Percentiles rank a stretch among this genome's conserved stretches.
Evolutionary conservation across 768 basidiomycete species (phyloP).

Genomic region (Pleurotus tuber-regium): DNA sequence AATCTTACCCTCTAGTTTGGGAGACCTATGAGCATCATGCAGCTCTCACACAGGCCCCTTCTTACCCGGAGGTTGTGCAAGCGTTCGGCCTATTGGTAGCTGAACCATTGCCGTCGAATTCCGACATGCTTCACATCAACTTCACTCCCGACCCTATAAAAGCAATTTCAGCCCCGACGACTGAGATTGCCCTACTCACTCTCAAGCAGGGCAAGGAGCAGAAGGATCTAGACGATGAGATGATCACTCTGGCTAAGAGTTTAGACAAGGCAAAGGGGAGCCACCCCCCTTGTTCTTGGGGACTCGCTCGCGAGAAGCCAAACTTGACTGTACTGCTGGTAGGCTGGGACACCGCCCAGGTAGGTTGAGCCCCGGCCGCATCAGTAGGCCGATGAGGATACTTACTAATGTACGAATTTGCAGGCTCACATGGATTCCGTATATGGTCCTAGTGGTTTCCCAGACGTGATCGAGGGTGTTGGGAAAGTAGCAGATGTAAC

Average conservation of each 20-base stretch:
- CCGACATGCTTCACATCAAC: background rate
- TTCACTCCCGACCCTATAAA: background rate
- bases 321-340: background rate
- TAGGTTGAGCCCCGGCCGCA: too few relatives aligned
- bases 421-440: background rate
- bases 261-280: background rate
- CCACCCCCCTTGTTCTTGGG: background rate
- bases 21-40: background rate
- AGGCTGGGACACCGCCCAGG: background rate
- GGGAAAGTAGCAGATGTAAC: background rate
- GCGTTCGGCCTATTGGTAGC: background rate
- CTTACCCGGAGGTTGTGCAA: background rate
- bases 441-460: background rate
- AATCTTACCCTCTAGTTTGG: background rate
- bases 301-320: background rate
- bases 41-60: background rate
- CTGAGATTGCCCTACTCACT: background rate
- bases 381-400: too few relatives aligned
- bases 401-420: too few relatives aligned
- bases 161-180: background rate
- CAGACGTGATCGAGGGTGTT: background rate
- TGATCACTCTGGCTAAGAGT: background rate
- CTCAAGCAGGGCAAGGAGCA: background rate
- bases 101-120: background rate
- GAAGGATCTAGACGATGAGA: background rate